Evolutionary conservation across 2,329 filamentous ascomycete genomes (phyloP).

Genomic region (Leptoxyphium fumago): DNA sequence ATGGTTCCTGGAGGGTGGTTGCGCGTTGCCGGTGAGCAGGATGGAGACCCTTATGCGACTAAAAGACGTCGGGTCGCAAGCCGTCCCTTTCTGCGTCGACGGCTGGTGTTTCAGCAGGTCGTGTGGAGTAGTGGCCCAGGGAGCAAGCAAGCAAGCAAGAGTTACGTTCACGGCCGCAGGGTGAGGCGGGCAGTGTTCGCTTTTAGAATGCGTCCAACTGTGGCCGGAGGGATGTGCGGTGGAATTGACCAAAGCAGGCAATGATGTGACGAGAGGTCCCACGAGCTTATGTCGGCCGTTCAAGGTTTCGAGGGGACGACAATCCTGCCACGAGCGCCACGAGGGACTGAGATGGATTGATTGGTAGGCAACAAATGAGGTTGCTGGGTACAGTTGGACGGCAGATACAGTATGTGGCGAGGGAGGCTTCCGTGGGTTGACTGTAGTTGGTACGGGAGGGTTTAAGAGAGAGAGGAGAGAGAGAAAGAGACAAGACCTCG

Average conservation of each 20-base stretch:
- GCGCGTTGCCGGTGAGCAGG: conserved; percentile 11
- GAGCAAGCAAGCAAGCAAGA: too few relatives aligned
- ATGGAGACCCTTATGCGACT: conserved; percentile 13
- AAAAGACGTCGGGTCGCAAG: conserved; percentile 1
- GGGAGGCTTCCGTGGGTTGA: too few relatives aligned
- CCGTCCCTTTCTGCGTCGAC: not conserved
- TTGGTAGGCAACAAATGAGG: too few relatives aligned
- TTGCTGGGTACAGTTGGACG: too few relatives aligned
- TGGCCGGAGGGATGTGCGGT: not conserved
- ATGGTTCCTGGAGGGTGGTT: not conserved
- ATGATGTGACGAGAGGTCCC: not conserved
- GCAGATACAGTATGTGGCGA: too few relatives aligned
- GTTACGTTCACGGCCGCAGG: too few relatives aligned
- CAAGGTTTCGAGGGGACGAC: not conserved
- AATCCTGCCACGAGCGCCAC: not conserved
- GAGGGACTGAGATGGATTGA: not conserved
- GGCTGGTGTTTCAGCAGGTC: not conserved
- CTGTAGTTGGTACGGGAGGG: too few relatives aligned
- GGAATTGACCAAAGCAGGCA: not conserved
- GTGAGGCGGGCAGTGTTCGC: not conserved
- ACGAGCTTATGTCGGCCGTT: not conserved
- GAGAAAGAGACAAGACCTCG: too few relatives aligned
- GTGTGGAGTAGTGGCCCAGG: too few relatives aligned
- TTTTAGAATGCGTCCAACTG: not conserved
- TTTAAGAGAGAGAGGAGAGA: too few relatives aligned